These are phyloP conservation scores for Xerocomus nothofagi DNA, from an alignment of 1,284 basidiomycete genomes.

Conservation along the genomic window DNA sequence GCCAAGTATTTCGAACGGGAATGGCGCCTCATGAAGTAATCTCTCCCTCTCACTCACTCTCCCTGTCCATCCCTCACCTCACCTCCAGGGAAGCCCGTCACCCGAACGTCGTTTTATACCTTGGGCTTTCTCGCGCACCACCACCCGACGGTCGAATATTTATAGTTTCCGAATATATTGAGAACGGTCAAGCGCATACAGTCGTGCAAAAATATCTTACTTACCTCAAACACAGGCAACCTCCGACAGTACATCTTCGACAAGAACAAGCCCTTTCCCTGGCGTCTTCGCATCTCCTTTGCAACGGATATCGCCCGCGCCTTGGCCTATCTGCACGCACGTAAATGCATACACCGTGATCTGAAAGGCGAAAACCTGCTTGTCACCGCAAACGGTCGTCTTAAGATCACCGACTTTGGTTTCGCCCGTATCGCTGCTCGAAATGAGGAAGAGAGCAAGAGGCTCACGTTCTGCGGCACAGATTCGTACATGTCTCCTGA, in stretches of 20 bases:
- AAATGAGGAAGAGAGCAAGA: slow-evolving; percentile 86
- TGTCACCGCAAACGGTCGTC: slow-evolving; percentile 87
- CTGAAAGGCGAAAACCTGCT: slow-evolving; percentile 98
- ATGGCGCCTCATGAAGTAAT: slow-evolving; percentile 90
- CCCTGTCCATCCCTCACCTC: slow-evolving; percentile 8
- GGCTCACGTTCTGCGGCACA: slow-evolving; percentile 95
- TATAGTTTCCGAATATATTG: slow-evolving; percentile 89
- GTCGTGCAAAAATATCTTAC: not conserved
- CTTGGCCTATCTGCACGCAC: slow-evolving; percentile 94
- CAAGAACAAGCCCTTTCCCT: slow-evolving; percentile 78
- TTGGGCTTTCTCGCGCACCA: slow-evolving; percentile 89
- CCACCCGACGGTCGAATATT: slow-evolving; percentile 81
- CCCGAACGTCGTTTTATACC: slow-evolving; percentile 92
- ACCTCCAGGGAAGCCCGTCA: slow-evolving; percentile 70
- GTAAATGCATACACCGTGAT: slow-evolving; percentile 86
- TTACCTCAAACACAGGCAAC: slow-evolving; percentile 51
- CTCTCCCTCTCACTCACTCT: not conserved
- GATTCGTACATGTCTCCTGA: slow-evolving; percentile 95
- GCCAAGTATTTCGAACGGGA: slow-evolving; percentile 98
- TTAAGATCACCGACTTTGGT: slow-evolving; percentile 97
- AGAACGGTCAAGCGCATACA: slow-evolving; percentile 50
- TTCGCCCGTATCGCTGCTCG: slow-evolving; percentile 92
- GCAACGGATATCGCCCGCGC: slow-evolving; percentile 93
- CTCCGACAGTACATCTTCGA: slow-evolving; percentile 86
- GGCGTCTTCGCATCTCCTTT: slow-evolving; percentile 90